These are phyloP conservation scores for Candida lessepsii DNA, from an alignment of 805 yeast species.

Conservation along the genomic window DNA sequence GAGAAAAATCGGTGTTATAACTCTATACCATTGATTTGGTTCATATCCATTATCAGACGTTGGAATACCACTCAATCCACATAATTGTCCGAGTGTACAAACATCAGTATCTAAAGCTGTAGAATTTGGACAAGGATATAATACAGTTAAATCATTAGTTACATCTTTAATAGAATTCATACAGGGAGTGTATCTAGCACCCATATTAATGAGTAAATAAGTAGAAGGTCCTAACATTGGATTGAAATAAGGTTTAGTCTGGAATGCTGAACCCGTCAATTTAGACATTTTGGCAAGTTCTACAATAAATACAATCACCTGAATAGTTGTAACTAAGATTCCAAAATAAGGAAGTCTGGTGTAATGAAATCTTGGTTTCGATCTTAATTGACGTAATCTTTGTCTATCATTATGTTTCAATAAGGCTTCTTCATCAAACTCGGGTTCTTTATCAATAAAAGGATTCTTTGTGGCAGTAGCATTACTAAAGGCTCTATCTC, in stretches of 20 bases:
- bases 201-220: slow-evolving; percentile 63
- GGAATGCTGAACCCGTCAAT: slow-evolving; percentile 63
- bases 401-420: slow-evolving; percentile 21
- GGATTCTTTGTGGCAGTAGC: too few species aligned
- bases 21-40: slow-evolving; percentile 69
- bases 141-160: slow-evolving; percentile 45
- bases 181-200: slow-evolving; percentile 71
- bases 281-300: slow-evolving; percentile 58
- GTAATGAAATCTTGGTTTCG: slow-evolving; percentile 34
- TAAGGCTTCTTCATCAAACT: slow-evolving; percentile 16
- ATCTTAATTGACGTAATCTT: slow-evolving; percentile 22
- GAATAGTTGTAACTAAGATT: slow-evolving; percentile 42
- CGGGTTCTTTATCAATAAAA: slow-evolving; percentile 8
- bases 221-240: slow-evolving; percentile 80
- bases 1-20: slow-evolving; percentile 66
- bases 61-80: slow-evolving; percentile 56
- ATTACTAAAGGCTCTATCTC: too few species aligned
- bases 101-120: slow-evolving; percentile 54
- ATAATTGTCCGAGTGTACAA: slow-evolving; percentile 55
- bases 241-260: slow-evolving; percentile 68
- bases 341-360: slow-evolving; percentile 42
- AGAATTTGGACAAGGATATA: slow-evolving; percentile 70
- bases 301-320: slow-evolving; percentile 57
- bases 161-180: slow-evolving; percentile 53
- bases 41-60: slow-evolving; percentile 27